Conservation (phyloP, 306 rosid genomes). For the Quillaja saponaria region DNA sequence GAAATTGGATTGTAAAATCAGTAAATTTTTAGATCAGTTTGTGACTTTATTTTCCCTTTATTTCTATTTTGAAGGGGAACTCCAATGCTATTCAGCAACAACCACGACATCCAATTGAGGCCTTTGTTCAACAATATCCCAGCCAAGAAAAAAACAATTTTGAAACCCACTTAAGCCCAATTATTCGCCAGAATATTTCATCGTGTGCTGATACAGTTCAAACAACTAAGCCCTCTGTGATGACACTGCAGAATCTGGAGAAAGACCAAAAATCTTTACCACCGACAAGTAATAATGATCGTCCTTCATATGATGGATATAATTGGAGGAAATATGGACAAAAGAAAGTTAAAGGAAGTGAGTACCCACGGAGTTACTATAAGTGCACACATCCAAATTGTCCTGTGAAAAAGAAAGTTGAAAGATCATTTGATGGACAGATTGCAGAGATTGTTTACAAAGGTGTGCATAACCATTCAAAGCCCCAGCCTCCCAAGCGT, state of each 20-base stretch:
- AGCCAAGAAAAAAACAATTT: conserved; percentile 42
- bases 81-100: conserved; percentile 49
- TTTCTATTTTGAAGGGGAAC: conserved; percentile 68
- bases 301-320: conserved; percentile 91
- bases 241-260: conserved; percentile 43
- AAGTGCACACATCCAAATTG: conserved; percentile 93
- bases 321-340: conserved; percentile 99
- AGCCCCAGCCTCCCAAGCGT: conserved; percentile 77
- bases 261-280: conserved; percentile 55
- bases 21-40: neutral
- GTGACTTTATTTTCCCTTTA: neutral
- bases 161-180: conserved; percentile 39
- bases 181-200: conserved; percentile 40
- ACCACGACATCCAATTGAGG: conserved; percentile 38
- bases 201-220: conserved; percentile 42
- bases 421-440: conserved; percentile 85
- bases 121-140: conserved; percentile 40
- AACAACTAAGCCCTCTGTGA: conserved; percentile 42
- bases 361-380: conserved; percentile 86
- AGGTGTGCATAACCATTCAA: conserved; percentile 90
- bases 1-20: neutral
- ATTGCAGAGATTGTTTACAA: conserved; percentile 93
- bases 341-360: conserved; percentile 98
- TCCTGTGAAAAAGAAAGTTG: conserved; percentile 94
- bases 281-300: conserved; percentile 48